phyloP scores from a whole-genome alignment of 257 asterid species.

The Buddleja alternifolia region DNA sequence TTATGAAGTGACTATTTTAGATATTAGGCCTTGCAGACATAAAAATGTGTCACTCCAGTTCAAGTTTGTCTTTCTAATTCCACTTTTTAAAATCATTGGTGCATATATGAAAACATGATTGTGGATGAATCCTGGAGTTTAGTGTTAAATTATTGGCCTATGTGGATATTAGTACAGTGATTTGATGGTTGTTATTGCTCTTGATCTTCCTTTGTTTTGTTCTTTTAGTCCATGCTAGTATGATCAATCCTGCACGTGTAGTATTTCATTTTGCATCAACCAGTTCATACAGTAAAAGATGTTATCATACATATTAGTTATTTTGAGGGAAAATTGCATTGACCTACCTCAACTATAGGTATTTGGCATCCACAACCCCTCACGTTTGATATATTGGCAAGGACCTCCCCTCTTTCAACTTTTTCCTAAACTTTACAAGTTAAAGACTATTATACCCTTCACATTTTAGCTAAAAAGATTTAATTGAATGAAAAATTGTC shows the following conservation, averaged over 20 bases:
- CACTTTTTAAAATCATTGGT: constrained; percentile 8
- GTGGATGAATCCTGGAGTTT: background rate
- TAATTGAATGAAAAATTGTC: no score
- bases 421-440: no score
- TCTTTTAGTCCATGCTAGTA: constrained; percentile 1
- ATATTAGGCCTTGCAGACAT: background rate
- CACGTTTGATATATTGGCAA: no score
- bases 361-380: no score
- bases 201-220: constrained; percentile 5
- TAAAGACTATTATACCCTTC: no score
- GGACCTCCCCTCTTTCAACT: no score
- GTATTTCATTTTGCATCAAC: background rate
- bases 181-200: constrained; percentile 9
- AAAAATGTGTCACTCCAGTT: background rate
- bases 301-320: constrained; percentile 1
- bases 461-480: no score
- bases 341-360: no score
- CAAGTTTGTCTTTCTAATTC: constrained; percentile 20
- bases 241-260: constrained; percentile 1
- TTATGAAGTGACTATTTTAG: constrained; percentile 7
- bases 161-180: constrained; percentile 20
- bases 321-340: no score
- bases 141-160: constrained; percentile 21
- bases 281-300: constrained; percentile 20
- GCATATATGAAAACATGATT: constrained; percentile 10